Conservation (phyloP, 148 eudicot genomes). For the Linanthus parryae region DNA sequence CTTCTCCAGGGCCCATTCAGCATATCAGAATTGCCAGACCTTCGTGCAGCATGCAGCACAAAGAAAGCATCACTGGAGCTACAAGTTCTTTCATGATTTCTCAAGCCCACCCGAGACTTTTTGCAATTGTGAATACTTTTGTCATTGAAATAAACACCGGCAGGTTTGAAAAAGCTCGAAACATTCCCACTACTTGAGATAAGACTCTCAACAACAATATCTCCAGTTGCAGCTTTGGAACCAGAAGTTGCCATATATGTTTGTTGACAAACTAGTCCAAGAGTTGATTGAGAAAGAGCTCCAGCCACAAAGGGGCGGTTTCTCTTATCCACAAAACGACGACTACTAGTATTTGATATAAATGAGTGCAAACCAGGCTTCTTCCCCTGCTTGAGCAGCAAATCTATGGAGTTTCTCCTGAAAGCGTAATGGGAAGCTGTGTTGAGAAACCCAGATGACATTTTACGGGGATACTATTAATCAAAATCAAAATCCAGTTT, state of each 20-base stretch:
- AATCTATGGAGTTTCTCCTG: too few species aligned
- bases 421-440: too few species aligned
- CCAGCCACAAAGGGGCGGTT: too few species aligned
- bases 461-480: too few species aligned
- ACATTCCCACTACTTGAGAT: constrained; percentile 35
- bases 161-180: constrained; percentile 30
- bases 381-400: too few species aligned
- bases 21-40: constrained; percentile 19
- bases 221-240: constrained; percentile 47
- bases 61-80: constrained; percentile 9
- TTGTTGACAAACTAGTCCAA: too few species aligned
- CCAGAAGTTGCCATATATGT: constrained; percentile 74
- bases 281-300: too few species aligned
- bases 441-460: too few species aligned
- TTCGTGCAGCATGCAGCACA: constrained; percentile 13
- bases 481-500: too few species aligned
- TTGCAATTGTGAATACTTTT: constrained; percentile 26
- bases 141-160: constrained; percentile 44
- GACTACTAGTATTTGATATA: too few species aligned
- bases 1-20: constrained; percentile 23
- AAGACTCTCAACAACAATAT: constrained; percentile 43
- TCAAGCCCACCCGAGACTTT: constrained; percentile 46
- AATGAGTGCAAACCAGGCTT: too few species aligned
- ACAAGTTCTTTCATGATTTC: constrained; percentile 19
- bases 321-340: too few species aligned